Conservation (phyloP, 768 basidiomycete genomes). For the Hydnum rufescens region DNA sequence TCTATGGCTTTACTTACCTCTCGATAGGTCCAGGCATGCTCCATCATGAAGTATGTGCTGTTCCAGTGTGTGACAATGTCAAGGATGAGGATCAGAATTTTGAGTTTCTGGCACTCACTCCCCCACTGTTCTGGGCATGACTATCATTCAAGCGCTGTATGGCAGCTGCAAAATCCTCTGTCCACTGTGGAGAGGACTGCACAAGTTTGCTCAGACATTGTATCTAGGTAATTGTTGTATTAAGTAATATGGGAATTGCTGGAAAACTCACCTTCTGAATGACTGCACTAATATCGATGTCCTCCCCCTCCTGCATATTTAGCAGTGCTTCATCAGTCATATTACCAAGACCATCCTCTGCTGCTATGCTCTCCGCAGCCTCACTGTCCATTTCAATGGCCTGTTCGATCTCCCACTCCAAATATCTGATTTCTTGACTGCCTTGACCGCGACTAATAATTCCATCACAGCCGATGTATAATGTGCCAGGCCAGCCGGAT, state of each 20-base stretch:
- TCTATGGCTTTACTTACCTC: not conserved
- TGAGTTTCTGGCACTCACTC: not conserved
- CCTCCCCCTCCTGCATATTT: no score
- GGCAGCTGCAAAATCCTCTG: not conserved
- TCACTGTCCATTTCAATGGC: not conserved
- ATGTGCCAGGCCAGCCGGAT: not conserved
- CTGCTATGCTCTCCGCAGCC: not conserved
- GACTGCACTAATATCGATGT: no score
- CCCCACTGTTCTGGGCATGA: not conserved
- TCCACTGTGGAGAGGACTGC: not conserved
- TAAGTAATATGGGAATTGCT: no score
- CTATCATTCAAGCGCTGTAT: not conserved
- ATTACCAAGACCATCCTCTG: not conserved
- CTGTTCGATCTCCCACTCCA: not conserved
- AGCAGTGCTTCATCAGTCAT: no score
- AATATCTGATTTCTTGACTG: not conserved
- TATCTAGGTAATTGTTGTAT: not conserved
- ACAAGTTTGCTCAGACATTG: not conserved
- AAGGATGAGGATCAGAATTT: not conserved
- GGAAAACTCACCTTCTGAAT: no score
- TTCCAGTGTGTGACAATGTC: not conserved
- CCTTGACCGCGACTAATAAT: not conserved
- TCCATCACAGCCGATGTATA: slow-evolving; percentile 2
- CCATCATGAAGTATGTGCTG: not conserved
- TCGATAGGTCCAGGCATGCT: not conserved